Conservation (phyloP, 306 rosid species). For the Prunus padus region DNA sequence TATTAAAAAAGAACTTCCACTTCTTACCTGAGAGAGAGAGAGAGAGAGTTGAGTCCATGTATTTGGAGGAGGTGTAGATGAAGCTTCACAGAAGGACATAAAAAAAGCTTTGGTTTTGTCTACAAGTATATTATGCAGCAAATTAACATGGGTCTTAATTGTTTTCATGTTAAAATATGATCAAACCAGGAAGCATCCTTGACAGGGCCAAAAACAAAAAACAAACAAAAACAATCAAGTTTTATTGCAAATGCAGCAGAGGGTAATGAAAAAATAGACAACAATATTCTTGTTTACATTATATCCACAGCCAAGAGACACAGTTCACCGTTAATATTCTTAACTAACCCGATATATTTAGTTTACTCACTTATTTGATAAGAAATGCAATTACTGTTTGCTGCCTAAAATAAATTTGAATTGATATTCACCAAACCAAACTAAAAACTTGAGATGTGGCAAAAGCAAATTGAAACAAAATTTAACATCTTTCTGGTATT, state of each 20-base stretch:
- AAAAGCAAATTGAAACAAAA: background rate
- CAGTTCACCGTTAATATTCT: too few species aligned
- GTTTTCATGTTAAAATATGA: too few species aligned
- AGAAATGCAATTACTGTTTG: too few species aligned
- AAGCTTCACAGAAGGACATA: slow-evolving; percentile 8
- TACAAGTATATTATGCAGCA: background rate
- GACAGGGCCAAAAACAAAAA: too few species aligned
- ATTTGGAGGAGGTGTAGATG: slow-evolving; percentile 8
- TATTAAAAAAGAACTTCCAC: slow-evolving; percentile 11
- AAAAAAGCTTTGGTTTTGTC: background rate
- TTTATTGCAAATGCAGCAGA: background rate
- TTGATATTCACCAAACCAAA: background rate
- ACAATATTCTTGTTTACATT: too few species aligned
- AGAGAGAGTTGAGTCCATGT: slow-evolving; percentile 12
- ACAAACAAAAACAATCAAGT: too few species aligned
- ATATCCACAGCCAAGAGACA: too few species aligned
- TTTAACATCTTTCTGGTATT: background rate
- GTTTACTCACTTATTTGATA: background rate
- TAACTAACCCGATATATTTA: background rate
- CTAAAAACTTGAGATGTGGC: background rate
- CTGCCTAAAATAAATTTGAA: background rate
- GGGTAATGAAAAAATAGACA: background rate
- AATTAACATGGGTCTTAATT: background rate
- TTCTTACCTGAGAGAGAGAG: background rate
- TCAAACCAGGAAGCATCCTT: too few species aligned